Evolutionary conservation across 495 filamentous ascomycete genomes (phyloP).

Genomic region (Penicillium antarcticum): DNA sequence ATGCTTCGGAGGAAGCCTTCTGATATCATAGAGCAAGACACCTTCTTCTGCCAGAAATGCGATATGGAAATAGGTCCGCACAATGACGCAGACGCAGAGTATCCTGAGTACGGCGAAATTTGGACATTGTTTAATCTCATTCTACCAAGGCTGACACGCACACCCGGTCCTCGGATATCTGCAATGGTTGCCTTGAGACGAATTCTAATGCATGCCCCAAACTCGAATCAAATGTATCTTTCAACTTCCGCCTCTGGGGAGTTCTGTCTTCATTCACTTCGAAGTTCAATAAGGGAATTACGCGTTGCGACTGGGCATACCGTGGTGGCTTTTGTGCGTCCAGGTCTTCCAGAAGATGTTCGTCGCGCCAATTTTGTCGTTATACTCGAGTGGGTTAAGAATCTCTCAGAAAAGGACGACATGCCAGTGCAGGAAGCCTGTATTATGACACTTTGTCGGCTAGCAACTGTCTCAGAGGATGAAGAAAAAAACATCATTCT

Average conservation of each 20-base stretch:
- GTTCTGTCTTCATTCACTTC: conserved; percentile 75
- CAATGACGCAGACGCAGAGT: conserved; percentile 15
- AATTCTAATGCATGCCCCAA: conserved; percentile 59
- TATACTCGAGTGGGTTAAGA: conserved; percentile 65
- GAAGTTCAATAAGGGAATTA: conserved; percentile 81
- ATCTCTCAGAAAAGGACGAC: conserved; percentile 61
- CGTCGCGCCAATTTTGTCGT: conserved; percentile 62
- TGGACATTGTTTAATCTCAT: conserved; percentile 55
- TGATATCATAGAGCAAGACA: conserved; percentile 14
- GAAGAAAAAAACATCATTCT: conserved; percentile 84
- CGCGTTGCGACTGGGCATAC: conserved; percentile 75
- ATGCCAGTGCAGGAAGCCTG: conserved; percentile 73
- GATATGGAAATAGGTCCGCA: conserved; percentile 21
- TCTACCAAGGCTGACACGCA: conserved; percentile 54
- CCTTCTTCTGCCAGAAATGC: conserved; percentile 36
- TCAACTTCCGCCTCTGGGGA: conserved; percentile 63
- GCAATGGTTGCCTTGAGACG: conserved; percentile 71
- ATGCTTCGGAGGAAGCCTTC: conserved; percentile 12
- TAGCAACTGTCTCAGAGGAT: conserved; percentile 66
- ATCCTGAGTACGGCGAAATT: conserved; percentile 38
- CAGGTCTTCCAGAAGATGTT: conserved; percentile 40
- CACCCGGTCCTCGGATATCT: conserved; percentile 60
- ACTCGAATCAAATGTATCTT: conserved; percentile 59
- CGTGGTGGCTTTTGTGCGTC: conserved; percentile 61
- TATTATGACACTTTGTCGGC: conserved; percentile 77